Evolutionary conservation across 2,329 filamentous ascomycete genomes (phyloP).

Genomic region (Colletotrichum kahawae): DNA sequence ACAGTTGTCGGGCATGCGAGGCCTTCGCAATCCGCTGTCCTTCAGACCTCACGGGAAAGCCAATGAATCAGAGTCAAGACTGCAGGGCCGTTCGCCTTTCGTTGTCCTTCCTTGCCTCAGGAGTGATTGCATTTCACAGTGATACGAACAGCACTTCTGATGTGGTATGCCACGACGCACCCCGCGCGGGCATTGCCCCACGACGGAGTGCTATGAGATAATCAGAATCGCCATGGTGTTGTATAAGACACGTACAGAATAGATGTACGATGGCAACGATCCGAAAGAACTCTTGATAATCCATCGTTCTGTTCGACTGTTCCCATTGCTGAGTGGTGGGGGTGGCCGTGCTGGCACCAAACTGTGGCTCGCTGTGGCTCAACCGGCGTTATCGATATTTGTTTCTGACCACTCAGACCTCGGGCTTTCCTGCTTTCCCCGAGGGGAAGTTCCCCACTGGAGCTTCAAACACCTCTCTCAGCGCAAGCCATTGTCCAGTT

Average conservation of each 20-base stretch:
- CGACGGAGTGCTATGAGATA: rapidly evolving
- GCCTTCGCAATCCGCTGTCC: not conserved
- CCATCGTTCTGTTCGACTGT: not conserved
- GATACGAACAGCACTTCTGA: not conserved
- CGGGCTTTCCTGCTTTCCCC: not conserved
- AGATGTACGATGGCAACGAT: not conserved
- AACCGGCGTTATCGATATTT: not conserved
- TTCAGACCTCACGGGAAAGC: not conserved
- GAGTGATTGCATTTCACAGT: not conserved
- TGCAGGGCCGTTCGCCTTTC: not conserved
- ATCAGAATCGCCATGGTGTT: not conserved
- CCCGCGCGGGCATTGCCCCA: not conserved
- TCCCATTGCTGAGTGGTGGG: not conserved
- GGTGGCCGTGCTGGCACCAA: not conserved
- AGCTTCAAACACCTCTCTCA: not conserved
- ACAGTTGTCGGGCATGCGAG: not conserved
- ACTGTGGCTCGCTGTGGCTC: not conserved
- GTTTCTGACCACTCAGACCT: not conserved
- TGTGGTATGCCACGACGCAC: not conserved
- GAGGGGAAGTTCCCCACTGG: not conserved
- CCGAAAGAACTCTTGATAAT: not conserved
- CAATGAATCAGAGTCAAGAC: not conserved
- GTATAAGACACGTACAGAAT: not conserved
- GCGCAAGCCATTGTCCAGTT: not conserved
- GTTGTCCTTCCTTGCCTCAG: not conserved